A percentile compares a stretch with the other conserved stretches of the same genome.
Conservation (phyloP, 352 stramenopile species). For the Pythium rishiriense region DNA sequence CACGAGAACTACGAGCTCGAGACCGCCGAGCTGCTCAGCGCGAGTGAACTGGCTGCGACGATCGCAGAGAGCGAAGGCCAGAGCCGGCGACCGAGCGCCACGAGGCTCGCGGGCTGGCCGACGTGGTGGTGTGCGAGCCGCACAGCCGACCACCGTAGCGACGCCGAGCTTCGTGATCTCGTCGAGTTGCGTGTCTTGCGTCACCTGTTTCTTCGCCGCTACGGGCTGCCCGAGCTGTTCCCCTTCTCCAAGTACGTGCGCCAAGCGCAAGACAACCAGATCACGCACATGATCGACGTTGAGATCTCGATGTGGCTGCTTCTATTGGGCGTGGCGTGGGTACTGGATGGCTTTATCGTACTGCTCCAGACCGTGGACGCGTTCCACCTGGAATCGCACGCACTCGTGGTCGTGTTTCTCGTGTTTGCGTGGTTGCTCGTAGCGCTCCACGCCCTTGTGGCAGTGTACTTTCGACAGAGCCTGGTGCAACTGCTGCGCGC, state of each 20-base stretch:
- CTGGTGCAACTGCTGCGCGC: slow-evolving; percentile 31
- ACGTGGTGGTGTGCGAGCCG: background rate
- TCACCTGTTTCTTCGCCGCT: slow-evolving; percentile 19
- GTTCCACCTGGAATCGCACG: slow-evolving; percentile 4
- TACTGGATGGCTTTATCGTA: slow-evolving; percentile 29
- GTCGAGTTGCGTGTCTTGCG: slow-evolving; percentile 18
- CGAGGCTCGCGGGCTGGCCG: background rate
- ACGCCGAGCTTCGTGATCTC: slow-evolving; percentile 9
- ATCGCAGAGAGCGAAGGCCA: background rate
- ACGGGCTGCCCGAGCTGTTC: slow-evolving; percentile 26
- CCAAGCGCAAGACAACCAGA: slow-evolving; percentile 36
- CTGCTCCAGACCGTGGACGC: background rate
- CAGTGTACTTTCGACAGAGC: slow-evolving; percentile 42
- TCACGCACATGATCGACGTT: slow-evolving; percentile 45
- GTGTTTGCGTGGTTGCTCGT: slow-evolving; percentile 29
- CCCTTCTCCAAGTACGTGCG: slow-evolving; percentile 76
- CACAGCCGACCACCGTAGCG: background rate
- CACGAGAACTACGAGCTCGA: slow-evolving; percentile 14
- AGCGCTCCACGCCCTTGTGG: slow-evolving; percentile 36
- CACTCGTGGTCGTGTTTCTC: slow-evolving; percentile 14
- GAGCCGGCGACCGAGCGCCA: background rate
- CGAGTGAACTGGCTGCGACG: background rate
- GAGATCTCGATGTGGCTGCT: slow-evolving; percentile 39
- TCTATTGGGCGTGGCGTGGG: slow-evolving; percentile 48
- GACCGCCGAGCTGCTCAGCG: slow-evolving; percentile 12